phyloP scores from a whole-genome alignment of 164 flowering plant species.

The Macadamia integrifolia region DNA sequence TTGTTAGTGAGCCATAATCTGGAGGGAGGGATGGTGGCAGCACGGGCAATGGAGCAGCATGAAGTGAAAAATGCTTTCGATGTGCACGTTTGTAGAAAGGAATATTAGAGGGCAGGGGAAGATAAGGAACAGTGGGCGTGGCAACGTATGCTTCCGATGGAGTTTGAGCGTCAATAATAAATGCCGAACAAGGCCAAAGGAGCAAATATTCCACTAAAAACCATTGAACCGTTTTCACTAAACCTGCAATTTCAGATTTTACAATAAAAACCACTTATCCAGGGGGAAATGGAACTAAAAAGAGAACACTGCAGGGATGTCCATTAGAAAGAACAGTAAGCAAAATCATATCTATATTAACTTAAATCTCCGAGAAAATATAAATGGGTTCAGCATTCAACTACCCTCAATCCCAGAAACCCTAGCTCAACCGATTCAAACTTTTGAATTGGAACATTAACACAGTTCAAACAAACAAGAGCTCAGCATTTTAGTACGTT shows the following conservation, averaged over 20 bases:
- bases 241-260: constrained; percentile 32
- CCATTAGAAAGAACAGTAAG: neutral
- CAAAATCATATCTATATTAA: too few relatives aligned
- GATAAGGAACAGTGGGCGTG: constrained; percentile 24
- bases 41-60: constrained; percentile 17
- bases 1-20: constrained; percentile 34
- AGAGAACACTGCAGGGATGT: neutral
- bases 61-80: constrained; percentile 24
- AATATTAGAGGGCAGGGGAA: constrained; percentile 35
- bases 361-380: neutral
- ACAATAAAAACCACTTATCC: neutral
- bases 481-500: constrained; percentile 4
- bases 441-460: neutral
- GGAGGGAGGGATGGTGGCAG: constrained; percentile 45
- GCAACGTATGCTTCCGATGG: constrained; percentile 18
- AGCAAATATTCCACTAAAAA: constrained; percentile 27
- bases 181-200: constrained; percentile 23
- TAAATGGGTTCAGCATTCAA: neutral
- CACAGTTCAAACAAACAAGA: constrained; percentile 1
- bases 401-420: constrained; percentile 4
- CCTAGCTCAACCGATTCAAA: constrained; percentile 5
- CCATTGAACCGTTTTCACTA: constrained; percentile 16
- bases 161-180: constrained; percentile 24
- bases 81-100: constrained; percentile 25
- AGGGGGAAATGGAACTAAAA: neutral